Conservation (phyloP, 495 filamentous ascomycete species). For the Parathielavia appendiculata region DNA sequence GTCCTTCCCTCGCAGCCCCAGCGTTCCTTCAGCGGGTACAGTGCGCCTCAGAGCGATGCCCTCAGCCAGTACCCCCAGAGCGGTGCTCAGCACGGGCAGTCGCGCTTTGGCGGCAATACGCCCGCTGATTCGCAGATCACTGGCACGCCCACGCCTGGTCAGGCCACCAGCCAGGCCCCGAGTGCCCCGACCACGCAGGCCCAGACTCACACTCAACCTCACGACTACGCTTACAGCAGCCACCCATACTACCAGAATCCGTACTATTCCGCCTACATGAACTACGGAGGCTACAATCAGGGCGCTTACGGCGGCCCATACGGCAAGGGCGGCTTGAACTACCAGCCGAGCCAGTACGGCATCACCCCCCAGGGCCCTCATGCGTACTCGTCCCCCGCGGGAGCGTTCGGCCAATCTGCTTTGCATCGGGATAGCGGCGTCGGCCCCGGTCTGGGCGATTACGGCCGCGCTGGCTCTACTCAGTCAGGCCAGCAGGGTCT, state of each 20-base stretch:
- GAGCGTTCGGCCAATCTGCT: conserved; percentile 65
- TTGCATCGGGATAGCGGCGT: conserved; percentile 60
- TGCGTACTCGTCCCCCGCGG: conserved; percentile 75
- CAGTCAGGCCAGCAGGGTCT: conserved; percentile 68
- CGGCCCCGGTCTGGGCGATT: conserved; percentile 58
- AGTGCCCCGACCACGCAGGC: conserved; percentile 61
- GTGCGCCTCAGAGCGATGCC: conserved; percentile 64
- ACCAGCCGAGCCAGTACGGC: conserved; percentile 76
- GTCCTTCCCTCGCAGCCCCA: conserved; percentile 57
- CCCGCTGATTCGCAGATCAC: conserved; percentile 71
- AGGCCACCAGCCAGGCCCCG: conserved; percentile 23
- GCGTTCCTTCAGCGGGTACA: conserved; percentile 69
- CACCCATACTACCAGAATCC: conserved; percentile 79
- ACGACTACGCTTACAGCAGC: conserved; percentile 61
- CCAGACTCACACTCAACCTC: conserved; percentile 52
- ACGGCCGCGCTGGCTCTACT: conserved; percentile 67
- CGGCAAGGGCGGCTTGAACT: conserved; percentile 62
- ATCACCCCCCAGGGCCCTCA: conserved; percentile 66
- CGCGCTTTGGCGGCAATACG: conserved; percentile 49
- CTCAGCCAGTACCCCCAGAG: conserved; percentile 70
- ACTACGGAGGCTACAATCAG: conserved; percentile 63
- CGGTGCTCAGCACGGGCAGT: conserved; percentile 42
- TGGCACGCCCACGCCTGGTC: conserved; percentile 76
- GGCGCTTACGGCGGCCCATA: conserved; percentile 67
- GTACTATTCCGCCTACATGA: conserved; percentile 76